These are phyloP conservation scores for Terana coerulea DNA, from an alignment of 768 basidiomycete species.

Conservation along the genomic window DNA sequence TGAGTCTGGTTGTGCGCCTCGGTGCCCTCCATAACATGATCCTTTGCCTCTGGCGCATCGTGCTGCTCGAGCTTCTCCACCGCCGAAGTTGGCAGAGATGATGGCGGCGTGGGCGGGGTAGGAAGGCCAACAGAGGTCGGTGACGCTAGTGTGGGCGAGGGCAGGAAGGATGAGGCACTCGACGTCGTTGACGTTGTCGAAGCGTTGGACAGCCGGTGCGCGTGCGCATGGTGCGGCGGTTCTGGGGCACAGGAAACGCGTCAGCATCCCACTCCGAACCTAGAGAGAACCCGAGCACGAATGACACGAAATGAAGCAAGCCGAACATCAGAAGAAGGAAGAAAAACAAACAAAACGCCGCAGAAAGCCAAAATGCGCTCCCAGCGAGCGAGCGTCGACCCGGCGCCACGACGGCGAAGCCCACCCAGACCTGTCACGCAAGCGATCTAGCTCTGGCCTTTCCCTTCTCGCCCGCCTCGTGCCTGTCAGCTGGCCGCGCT, in stretches of 20 bases:
- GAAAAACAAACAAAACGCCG: no score
- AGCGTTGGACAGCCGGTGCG: constrained; percentile 17
- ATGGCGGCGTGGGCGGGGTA: constrained; percentile 18
- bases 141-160: constrained; percentile 11
- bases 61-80: not conserved
- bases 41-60: not conserved
- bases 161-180: constrained; percentile 1
- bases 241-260: no score
- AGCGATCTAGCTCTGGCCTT: no score
- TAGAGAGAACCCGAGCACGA: not conserved
- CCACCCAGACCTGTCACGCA: no score
- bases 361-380: no score
- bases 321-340: no score
- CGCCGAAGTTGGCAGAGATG: constrained; percentile 8
- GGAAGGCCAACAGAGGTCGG: not conserved
- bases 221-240: constrained; percentile 1
- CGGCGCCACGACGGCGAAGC: no score
- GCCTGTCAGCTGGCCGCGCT: no score
- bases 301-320: no score
- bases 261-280: no score
- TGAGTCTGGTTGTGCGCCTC: not conserved
- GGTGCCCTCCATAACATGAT: not conserved
- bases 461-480: no score
- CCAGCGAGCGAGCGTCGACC: no score
- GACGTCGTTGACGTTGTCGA: constrained; percentile 20